Base-by-base conservation (phyloP, 768 basidiomycete genomes). In the Austroboletus eburneus region DNA sequence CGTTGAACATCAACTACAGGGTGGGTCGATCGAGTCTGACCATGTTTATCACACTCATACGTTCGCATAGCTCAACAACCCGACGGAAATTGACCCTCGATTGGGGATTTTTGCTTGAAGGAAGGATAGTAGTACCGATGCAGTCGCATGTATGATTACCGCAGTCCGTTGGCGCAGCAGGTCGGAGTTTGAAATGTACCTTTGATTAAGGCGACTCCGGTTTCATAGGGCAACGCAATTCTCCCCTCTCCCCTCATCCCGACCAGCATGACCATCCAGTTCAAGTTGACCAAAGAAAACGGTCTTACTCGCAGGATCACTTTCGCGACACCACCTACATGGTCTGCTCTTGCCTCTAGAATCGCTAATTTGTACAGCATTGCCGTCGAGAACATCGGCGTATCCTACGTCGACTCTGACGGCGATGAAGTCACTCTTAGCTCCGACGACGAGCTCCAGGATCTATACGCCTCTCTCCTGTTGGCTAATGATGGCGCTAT, bases 371-470 rank as follows among this genome's bases (percentile, higher is more conserved):
- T 90, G 62, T 79, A 71, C 64, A 59, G 59, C 37, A 81, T 91
- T 33, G 77, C 84, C 3, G 45, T 65, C 44, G 75, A 77, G 47
- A 73, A 74, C 42, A 68, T 89, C 42, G 85, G 73, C 3, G 81
- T 87, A 27, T 80, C 83, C 25, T 91, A 91, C 63, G 49, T 82
- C 40, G 89, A 91, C 63, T 61, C 62, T 25, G 87, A 91, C 57
- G 75, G 78, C 32, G 89, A 91, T 58, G 79, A 83, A 49, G 79
- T 91, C 51, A 90, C 87, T 10, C 71, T 90, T 46, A 86, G 79
- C 64, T 79, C 87, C 4, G 73, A 87, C 45, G 81, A 82, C 27
- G 89, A 91, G 63, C 76, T 91, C n/a, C 74, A 76, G 45, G 87
- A 90, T 48, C 87, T 76, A 60, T 89, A 85, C 59, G 57, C 60